Conservation (phyloP, 2,329 filamentous ascomycete species). For the Aschersonia sp. region DNA sequence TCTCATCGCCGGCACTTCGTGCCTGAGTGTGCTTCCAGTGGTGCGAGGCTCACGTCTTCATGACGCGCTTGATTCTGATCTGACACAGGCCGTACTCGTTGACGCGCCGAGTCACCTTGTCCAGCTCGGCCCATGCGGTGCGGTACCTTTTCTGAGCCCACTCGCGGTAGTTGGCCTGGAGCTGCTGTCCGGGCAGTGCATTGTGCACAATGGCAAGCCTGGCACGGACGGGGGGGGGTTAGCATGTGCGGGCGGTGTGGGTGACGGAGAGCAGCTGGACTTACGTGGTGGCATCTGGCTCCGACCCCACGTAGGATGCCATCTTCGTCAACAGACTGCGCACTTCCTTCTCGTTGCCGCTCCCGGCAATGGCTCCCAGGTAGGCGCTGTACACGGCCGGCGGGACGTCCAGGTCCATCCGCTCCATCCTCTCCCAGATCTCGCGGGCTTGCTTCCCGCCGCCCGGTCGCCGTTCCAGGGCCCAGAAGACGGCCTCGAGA, state of each 20-base stretch:
- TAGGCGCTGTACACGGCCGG: slow-evolving; percentile 62
- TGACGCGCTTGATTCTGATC: slow-evolving; percentile 33
- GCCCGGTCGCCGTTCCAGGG: slow-evolving; percentile 50
- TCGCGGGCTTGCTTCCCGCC: slow-evolving; percentile 45
- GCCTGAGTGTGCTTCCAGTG: background rate
- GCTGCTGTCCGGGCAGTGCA: slow-evolving; percentile 46
- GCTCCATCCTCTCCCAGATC: slow-evolving; percentile 56
- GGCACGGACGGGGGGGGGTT: background rate
- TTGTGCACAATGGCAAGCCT: slow-evolving; percentile 69
- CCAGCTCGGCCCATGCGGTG: slow-evolving; percentile 52
- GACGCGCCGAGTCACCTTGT: slow-evolving; percentile 32
- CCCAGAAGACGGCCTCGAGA: slow-evolving; percentile 66
- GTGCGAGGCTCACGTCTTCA: slow-evolving; percentile 25
- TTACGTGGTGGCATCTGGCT: slow-evolving; percentile 58
- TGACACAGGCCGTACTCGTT: slow-evolving; percentile 28
- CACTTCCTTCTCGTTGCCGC: slow-evolving; percentile 54
- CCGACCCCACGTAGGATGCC: slow-evolving; percentile 48
- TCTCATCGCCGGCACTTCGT: too few species aligned
- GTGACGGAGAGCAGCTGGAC: slow-evolving; percentile 20
- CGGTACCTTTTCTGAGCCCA: slow-evolving; percentile 62
- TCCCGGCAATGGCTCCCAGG: slow-evolving; percentile 58
- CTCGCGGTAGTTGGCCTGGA: slow-evolving; percentile 54
- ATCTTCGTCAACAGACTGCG: slow-evolving; percentile 52
- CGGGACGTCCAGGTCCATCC: slow-evolving; percentile 68
- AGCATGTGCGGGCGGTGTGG: background rate